Evolutionary conservation across 2,329 filamentous ascomycete genomes (phyloP).

Genomic region (Colletotrichum sp.): DNA sequence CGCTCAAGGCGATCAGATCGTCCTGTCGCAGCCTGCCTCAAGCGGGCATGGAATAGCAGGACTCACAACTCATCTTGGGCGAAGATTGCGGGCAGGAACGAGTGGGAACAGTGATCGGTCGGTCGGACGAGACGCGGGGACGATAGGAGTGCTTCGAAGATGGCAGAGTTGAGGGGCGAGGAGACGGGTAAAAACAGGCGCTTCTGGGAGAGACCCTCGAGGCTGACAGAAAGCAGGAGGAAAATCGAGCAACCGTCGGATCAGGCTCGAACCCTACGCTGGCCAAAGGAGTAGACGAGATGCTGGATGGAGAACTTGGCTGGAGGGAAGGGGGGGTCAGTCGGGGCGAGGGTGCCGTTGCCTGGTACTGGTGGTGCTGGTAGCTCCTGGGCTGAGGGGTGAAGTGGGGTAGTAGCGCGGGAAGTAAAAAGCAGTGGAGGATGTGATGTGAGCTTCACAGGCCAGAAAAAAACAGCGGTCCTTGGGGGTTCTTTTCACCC

Average conservation of each 20-base stretch:
- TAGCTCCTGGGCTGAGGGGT: slow-evolving; percentile 17
- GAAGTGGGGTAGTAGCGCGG: slow-evolving; percentile 18
- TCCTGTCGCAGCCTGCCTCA: background rate
- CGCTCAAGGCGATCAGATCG: background rate
- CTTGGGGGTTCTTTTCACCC: background rate
- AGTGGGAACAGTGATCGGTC: background rate
- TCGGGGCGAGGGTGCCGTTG: background rate
- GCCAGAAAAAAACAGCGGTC: background rate
- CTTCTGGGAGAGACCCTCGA: background rate
- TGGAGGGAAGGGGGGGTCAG: slow-evolving; percentile 1
- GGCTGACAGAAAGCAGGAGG: slow-evolving; percentile 3
- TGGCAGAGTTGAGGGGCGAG: slow-evolving; percentile 9
- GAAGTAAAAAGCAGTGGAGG: slow-evolving; percentile 1
- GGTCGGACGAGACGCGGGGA: background rate
- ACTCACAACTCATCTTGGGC: slow-evolving; percentile 46
- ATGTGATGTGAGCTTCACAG: slow-evolving; percentile 15
- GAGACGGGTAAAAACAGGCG: slow-evolving; percentile 3
- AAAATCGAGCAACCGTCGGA: slow-evolving; percentile 8
- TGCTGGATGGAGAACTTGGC: slow-evolving; percentile 21
- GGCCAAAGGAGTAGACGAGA: slow-evolving; percentile 5
- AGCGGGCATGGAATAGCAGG: background rate
- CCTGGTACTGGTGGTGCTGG: background rate
- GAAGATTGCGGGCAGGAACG: background rate
- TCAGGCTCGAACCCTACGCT: slow-evolving; percentile 16
- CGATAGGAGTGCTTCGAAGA: background rate